Percentiles rank a stretch among this genome's conserved stretches.
phyloP scores from a whole-genome alignment of 805 yeast species.

The Myxozyma kluyveri region DNA sequence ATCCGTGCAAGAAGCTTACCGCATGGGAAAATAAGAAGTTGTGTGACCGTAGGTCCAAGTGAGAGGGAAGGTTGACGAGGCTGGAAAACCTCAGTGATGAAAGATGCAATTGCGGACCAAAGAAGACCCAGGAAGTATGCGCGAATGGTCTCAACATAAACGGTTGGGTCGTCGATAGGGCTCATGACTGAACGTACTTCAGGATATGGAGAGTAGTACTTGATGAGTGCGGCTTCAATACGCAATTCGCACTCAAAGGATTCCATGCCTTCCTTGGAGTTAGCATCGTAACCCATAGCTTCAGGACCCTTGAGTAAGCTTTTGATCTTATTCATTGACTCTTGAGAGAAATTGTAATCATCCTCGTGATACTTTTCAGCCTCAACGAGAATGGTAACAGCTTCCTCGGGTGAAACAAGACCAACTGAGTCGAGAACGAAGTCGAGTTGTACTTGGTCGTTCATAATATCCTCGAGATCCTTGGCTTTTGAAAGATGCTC shows the following conservation, averaged over 20 bases:
- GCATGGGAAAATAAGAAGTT: slow-evolving; percentile 57
- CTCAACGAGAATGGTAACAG: slow-evolving; percentile 43
- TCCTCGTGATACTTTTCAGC: slow-evolving; percentile 45
- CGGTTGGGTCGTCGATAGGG: slow-evolving; percentile 45
- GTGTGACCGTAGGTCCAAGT: slow-evolving; percentile 52
- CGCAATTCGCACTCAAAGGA: slow-evolving; percentile 16
- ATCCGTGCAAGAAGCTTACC: slow-evolving; percentile 48
- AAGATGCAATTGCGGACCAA: slow-evolving; percentile 56
- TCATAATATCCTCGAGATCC: slow-evolving; percentile 9
- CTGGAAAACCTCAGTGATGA: slow-evolving; percentile 55
- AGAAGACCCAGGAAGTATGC: slow-evolving; percentile 51
- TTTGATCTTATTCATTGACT: slow-evolving; percentile 41
- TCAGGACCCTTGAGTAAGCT: slow-evolving; percentile 35
- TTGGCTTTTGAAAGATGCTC: slow-evolving; percentile 3
- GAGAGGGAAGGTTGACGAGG: slow-evolving; percentile 54
- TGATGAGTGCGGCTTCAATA: slow-evolving; percentile 45
- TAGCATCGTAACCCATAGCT: slow-evolving; percentile 23
- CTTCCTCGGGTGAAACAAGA: slow-evolving; percentile 37
- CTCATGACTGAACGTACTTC: slow-evolving; percentile 45
- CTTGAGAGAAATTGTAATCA: slow-evolving; percentile 49
- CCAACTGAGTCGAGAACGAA: slow-evolving; percentile 13
- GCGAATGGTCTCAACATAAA: slow-evolving; percentile 51
- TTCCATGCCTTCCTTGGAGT: slow-evolving; percentile 2
- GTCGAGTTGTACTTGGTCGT: slow-evolving; percentile 5
- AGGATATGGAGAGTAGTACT: slow-evolving; percentile 53